Percentiles rank a stretch among this genome's conserved stretches.
Conservation (phyloP, 2,329 filamentous ascomycete species). For the Bipolaris victoriae region DNA sequence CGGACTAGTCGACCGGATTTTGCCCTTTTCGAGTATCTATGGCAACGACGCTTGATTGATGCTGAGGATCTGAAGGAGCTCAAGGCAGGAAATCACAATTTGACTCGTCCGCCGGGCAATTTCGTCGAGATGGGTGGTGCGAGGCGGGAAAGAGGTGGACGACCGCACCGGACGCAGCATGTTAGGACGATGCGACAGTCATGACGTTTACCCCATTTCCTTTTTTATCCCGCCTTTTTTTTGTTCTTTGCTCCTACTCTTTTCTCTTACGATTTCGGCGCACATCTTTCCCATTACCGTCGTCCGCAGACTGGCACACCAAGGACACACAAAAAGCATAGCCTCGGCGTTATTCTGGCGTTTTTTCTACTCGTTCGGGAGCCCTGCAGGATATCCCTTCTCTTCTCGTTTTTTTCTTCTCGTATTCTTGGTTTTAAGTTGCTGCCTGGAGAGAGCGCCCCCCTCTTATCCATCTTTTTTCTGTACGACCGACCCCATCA, state of each 20-base stretch:
- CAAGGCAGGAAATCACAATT: slow-evolving; percentile 38
- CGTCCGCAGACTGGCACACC: slow-evolving; percentile 13
- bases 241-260: too few relatives aligned
- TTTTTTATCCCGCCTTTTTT: neutral
- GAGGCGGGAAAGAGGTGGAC: slow-evolving; percentile 13
- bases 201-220: neutral
- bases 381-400: neutral
- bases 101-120: slow-evolving; percentile 26
- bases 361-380: neutral
- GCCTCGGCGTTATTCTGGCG: slow-evolving; percentile 6
- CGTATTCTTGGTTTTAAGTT: neutral
- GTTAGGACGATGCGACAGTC: slow-evolving; percentile 10
- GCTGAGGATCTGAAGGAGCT: slow-evolving; percentile 44
- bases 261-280: neutral
- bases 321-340: slow-evolving; percentile 13
- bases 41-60: slow-evolving; percentile 40
- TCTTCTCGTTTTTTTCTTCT: neutral
- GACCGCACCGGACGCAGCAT: slow-evolving; percentile 23
- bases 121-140: slow-evolving; percentile 26
- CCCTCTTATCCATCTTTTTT: neutral
- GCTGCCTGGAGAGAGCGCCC: neutral
- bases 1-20: slow-evolving; percentile 37
- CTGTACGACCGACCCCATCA: neutral
- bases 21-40: slow-evolving; percentile 37
- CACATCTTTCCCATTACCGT: neutral